Base-by-base conservation (phyloP, 768 basidiomycete species). In the Dioszegia hungarica region DNA sequence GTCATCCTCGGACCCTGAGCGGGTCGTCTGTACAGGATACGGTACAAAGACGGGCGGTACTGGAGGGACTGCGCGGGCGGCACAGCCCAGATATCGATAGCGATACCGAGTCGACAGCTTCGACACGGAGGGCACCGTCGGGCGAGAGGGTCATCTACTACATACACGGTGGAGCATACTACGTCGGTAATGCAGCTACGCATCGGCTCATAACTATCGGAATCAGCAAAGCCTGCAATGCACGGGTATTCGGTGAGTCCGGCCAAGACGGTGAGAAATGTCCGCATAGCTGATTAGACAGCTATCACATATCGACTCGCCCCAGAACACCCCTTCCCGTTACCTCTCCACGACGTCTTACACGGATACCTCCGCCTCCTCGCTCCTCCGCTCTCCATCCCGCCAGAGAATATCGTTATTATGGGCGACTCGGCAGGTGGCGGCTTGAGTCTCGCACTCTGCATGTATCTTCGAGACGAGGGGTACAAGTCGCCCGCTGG, bases 381-480 rank as follows among this genome's bases (percentile, higher is more conserved):
- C 1, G 86, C 90, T 54, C 91, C 95, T 59, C 70, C 72, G 5
- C 82, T 98, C 39, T 84, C 86, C 44, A 90, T 98, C 48, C 90
- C 91, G 3, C 83, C 94, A 0, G 87, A 90, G 77, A 95, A 94
- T 65, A 88, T 98, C 59, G 60, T 76, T 48, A 66, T 74, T 49
- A 85, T 76, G 14, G 94, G 94, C 8, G 94, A 99, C 70, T 92
- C 89, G 59, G 94, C 95, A 8, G 94, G 94, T 4, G 94, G 93
- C 25, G 92, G 89, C 0, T 78, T 99, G 4, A 80, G 84, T 24
- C 81, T 97, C 0, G 92, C 90, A 0, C 77, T 92, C 44, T 77
- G 94, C 53, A 86, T 98, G 84, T 99, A 99, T 74, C 82, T 99
- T 17, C 82, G 94, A n/a, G 94, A 99, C 70, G 87, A 93, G 63